These are phyloP conservation scores for Mycena capillaripes DNA, from an alignment of 768 basidiomycete genomes.

Conservation along the genomic window DNA sequence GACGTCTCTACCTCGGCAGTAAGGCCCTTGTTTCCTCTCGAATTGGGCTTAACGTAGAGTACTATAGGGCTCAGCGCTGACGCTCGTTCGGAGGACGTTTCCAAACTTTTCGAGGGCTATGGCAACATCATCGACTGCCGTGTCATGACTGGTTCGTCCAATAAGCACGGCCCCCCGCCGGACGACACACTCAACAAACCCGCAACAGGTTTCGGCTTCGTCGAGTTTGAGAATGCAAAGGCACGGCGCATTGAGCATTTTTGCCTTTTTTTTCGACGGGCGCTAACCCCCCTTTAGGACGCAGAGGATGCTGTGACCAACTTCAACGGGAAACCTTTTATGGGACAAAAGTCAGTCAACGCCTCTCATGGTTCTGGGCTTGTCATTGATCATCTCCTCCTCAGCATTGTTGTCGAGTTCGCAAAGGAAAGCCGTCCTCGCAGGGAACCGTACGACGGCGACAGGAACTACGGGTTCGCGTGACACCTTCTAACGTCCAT, in stretches of 20 bases:
- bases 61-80: constrained; percentile 83
- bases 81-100: constrained; percentile 86
- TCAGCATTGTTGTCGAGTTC: constrained; percentile 94
- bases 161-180: constrained; percentile 32
- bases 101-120: constrained; percentile 92
- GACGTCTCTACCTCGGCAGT: constrained; percentile 92
- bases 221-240: constrained; percentile 93
- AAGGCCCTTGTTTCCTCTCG: constrained; percentile 44
- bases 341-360: constrained; percentile 81
- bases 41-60: constrained; percentile 9
- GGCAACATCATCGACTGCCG: constrained; percentile 92
- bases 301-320: constrained; percentile 93
- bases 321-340: constrained; percentile 90
- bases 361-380: neutral
- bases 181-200: constrained; percentile 40
- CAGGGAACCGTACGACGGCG: constrained; percentile 78
- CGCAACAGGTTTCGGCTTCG: constrained; percentile 89
- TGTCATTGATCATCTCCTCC: neutral
- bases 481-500: neutral
- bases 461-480: constrained; percentile 69
- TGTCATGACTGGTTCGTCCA: constrained; percentile 89
- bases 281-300: constrained; percentile 66
- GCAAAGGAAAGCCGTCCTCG: constrained; percentile 93
- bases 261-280: neutral
- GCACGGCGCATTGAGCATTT: constrained; percentile 50